Percentiles rank a stretch among this genome's conserved stretches.
Evolutionary conservation across 2,329 filamentous ascomycete genomes (phyloP).

Genomic region (Stemphylium beticola): DNA sequence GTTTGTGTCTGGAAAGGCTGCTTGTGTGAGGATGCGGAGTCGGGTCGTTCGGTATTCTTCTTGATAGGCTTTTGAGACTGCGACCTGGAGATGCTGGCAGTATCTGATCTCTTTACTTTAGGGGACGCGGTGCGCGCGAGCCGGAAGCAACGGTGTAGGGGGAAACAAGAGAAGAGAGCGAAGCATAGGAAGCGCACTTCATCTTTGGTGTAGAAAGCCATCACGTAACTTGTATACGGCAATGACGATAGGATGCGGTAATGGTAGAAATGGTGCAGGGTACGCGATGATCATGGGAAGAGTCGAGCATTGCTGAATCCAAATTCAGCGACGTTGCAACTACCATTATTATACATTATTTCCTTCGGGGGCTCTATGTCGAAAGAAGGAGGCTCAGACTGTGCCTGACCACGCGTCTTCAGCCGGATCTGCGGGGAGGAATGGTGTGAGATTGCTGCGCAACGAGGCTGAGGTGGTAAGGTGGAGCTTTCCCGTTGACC

Average conservation of each 20-base stretch:
- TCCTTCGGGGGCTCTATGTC: neutral
- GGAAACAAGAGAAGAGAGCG: conserved; percentile 35
- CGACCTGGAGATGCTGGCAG: conserved; percentile 1
- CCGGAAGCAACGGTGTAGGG: conserved; percentile 29
- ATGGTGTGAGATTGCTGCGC: conserved; percentile 5
- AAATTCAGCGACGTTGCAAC: neutral
- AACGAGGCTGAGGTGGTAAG: conserved; percentile 16
- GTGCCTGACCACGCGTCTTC: conserved; percentile 1
- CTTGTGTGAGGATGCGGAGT: neutral
- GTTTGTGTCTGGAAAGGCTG: too few relatives aligned
- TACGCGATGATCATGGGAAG: conserved; percentile 14
- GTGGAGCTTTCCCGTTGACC: conserved; percentile 19
- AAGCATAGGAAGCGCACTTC: conserved; percentile 35
- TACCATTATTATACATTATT: neutral
- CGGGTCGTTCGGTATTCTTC: neutral
- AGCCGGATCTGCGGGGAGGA: neutral
- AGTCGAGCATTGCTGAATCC: neutral
- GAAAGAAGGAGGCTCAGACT: conserved; percentile 6
- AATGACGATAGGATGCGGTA: conserved; percentile 35
- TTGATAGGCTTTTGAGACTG: neutral
- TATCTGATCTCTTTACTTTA: conserved; percentile 2
- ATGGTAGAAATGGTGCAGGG: conserved; percentile 21
- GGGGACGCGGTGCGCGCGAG: conserved; percentile 5
- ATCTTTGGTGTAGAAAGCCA: conserved; percentile 27
- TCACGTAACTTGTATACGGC: conserved; percentile 17